These are phyloP conservation scores for Phytophthora cactorum DNA, from an alignment of 352 stramenopile genomes.

Conservation along the genomic window DNA sequence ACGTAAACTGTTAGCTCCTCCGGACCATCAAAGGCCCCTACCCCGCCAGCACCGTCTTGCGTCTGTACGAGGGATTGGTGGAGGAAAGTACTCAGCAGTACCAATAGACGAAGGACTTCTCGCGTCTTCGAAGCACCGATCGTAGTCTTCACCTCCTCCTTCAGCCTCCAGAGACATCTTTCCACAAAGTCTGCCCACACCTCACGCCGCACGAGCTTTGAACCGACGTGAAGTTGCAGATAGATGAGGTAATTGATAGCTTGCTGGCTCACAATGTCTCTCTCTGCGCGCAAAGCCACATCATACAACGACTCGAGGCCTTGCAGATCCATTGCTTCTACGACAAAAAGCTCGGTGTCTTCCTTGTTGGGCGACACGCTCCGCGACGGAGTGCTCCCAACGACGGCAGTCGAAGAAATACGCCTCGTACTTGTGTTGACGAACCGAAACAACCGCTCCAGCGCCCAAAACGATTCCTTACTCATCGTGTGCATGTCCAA, in stretches of 20 bases:
- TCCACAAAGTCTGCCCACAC: slow-evolving; percentile 73
- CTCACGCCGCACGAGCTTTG: slow-evolving; percentile 71
- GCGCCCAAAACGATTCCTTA: slow-evolving; percentile 59
- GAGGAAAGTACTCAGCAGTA: slow-evolving; percentile 82
- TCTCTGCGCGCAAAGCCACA: slow-evolving; percentile 47
- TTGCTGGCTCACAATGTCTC: slow-evolving; percentile 53
- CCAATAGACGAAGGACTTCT: slow-evolving; percentile 58
- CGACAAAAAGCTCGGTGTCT: slow-evolving; percentile 45
- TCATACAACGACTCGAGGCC: slow-evolving; percentile 69
- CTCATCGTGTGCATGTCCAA: slow-evolving; percentile 60
- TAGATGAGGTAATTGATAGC: slow-evolving; percentile 77
- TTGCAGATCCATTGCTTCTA: slow-evolving; percentile 67
- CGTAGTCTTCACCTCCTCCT: slow-evolving; percentile 41
- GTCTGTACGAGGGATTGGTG: slow-evolving; percentile 61
- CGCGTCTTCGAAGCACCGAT: slow-evolving; percentile 29
- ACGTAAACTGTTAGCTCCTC: slow-evolving; percentile 76
- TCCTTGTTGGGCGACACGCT: slow-evolving; percentile 20
- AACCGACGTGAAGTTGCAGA: slow-evolving; percentile 70
- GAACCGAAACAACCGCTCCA: slow-evolving; percentile 70
- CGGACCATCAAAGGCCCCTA: slow-evolving; percentile 40
- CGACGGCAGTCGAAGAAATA: slow-evolving; percentile 43
- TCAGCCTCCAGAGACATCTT: slow-evolving; percentile 50
- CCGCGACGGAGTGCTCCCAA: slow-evolving; percentile 22
- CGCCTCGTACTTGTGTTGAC: slow-evolving; percentile 57
- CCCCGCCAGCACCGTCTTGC: slow-evolving; percentile 18